Percentiles rank a stretch among this genome's conserved stretches.
Conservation (phyloP, 2,329 filamentous ascomycete species). For the Cercospora sojina region DNA sequence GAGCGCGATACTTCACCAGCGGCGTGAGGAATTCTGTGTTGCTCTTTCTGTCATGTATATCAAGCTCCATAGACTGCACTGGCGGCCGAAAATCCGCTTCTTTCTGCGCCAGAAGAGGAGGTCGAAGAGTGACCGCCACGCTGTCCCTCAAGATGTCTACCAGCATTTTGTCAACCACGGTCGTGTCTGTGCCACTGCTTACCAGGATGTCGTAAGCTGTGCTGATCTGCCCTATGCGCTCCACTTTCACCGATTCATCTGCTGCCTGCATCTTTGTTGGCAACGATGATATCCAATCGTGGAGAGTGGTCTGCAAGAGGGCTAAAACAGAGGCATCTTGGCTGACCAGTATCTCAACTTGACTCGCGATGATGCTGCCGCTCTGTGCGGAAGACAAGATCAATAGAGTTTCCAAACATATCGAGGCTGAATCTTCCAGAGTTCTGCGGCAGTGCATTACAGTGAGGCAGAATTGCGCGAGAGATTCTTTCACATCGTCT, state of each 20-base stretch:
- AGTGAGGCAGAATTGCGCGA: conserved; percentile 69
- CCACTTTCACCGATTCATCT: conserved; percentile 74
- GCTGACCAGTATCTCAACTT: conserved; percentile 60
- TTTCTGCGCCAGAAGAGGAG: conserved; percentile 18
- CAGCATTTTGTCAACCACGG: conserved; percentile 66
- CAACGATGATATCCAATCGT: conserved; percentile 78
- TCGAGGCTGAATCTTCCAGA: conserved; percentile 64
- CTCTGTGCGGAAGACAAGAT: conserved; percentile 59
- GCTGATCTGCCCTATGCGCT: conserved; percentile 72
- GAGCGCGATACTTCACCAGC: conserved; percentile 32
- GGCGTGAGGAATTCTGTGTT: conserved; percentile 28
- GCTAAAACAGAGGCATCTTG: conserved; percentile 64
- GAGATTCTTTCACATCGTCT: conserved; percentile 63
- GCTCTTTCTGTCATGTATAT: conserved; percentile 19
- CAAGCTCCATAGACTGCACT: conserved; percentile 27
- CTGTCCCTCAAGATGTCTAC: conserved; percentile 72
- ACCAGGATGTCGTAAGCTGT: conserved; percentile 68
- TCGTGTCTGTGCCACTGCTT: conserved; percentile 62
- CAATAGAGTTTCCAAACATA: conserved; percentile 80
- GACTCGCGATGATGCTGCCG: conserved; percentile 36
- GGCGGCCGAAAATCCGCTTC: conserved; percentile 15
- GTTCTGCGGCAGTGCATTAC: conserved; percentile 75
- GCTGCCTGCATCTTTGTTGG: conserved; percentile 79
- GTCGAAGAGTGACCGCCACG: conserved; percentile 53
- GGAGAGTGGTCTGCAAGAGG: conserved; percentile 67